Evolutionary conservation across 306 rosid genomes (phyloP), one percentile per base, ranked within the genome.

Genomic region (Castanopsis chinensis): DNA sequence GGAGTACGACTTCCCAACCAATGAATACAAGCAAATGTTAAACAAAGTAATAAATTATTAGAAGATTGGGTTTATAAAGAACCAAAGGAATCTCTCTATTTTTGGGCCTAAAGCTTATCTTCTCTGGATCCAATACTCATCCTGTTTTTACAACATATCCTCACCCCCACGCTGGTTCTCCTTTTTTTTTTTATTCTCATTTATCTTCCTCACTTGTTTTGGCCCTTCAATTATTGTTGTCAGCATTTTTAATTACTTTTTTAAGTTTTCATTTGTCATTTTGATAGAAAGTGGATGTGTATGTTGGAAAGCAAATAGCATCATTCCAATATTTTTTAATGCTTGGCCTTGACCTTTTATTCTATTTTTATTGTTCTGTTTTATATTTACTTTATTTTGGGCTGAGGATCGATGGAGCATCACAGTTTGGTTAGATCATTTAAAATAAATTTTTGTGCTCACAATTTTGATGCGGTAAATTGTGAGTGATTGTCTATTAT

Each of bases 41-140:
- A 3, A 73, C 3, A 20, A 21, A 69, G 13, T 28, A n/a, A 15
- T n/a, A 78, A 52, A 67, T 65, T 60, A 21, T 19, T 45, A 83
- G 53, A 61, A 30, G 25, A 55, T 63, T 65, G 58, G 63, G 18
- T 55, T 73, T 73, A 33, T 71, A 64, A 84, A 68, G 6, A 64
- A 7, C 85, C 61, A 53, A 78, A 20, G 80, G 90, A 86, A 87
- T 87, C 93, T 87, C 85, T 87, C 88, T 60, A 33, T 59, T 32
- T 72, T 79, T 53, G 76, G 49, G 71, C 76, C 72, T 4, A 74
- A 68, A 77, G 76, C 87, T 86, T 86, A 87, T 87, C 93, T 77
- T 74, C 84, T 82, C 86, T 84, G 85, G 87, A 88, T 84, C 94
- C 92, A 87, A 90, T 84, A 87, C 91, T 83, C 59, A 75, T 80